Conservation (phyloP, 2,329 filamentous ascomycete genomes). For the Taxawa tesnikishii region DNA sequence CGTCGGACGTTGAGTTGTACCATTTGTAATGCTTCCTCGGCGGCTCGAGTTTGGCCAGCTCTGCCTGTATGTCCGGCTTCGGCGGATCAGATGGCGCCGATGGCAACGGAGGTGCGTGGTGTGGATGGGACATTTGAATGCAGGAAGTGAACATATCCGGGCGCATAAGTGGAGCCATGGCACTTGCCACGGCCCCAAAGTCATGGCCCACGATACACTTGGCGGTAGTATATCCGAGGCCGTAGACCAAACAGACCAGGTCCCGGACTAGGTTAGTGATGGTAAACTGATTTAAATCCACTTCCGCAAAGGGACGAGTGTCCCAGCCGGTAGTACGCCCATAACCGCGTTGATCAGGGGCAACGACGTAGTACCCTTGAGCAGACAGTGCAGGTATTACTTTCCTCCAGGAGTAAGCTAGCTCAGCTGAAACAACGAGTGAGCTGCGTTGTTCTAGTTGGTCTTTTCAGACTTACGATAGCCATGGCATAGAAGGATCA, state of each 20-base stretch:
- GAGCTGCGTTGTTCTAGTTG: no score
- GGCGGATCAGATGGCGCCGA: slow-evolving; percentile 1
- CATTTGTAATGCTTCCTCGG: slow-evolving; percentile 59
- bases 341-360: slow-evolving; percentile 56
- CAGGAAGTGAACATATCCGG: slow-evolving; percentile 53
- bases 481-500: slow-evolving; percentile 52
- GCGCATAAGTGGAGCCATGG: slow-evolving; percentile 47
- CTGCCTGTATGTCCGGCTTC: slow-evolving; percentile 38
- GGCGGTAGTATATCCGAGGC: slow-evolving; percentile 46
- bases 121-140: slow-evolving; percentile 54
- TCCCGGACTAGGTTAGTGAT: slow-evolving; percentile 50
- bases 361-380: slow-evolving; percentile 52
- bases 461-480: no score
- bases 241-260: slow-evolving; percentile 47
- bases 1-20: slow-evolving; percentile 44
- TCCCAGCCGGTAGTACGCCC: slow-evolving; percentile 54
- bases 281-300: slow-evolving; percentile 45
- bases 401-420: slow-evolving; percentile 59
- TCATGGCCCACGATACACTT: slow-evolving; percentile 54
- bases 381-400: slow-evolving; percentile 46
- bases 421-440: no score
- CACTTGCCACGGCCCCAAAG: slow-evolving; percentile 50
- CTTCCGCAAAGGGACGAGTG: slow-evolving; percentile 34
- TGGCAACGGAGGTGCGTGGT: slow-evolving; percentile 39
- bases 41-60: slow-evolving; percentile 40